These are phyloP conservation scores for Vigna reflexopilosa DNA, from an alignment of 306 rosid genomes.

Conservation along the genomic window DNA sequence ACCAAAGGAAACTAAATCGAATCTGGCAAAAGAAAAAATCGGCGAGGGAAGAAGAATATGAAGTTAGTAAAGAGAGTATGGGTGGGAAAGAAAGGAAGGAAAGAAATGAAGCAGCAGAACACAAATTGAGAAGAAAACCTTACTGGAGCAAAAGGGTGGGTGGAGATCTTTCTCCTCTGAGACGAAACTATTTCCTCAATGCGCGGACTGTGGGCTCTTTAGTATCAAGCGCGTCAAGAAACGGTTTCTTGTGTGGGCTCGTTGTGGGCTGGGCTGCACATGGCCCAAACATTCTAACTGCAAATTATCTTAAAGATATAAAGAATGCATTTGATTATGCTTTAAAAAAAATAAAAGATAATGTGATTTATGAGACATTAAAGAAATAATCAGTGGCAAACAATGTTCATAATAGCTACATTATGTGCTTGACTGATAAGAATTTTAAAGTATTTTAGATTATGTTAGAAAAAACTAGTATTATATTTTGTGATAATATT, in stretches of 20 bases:
- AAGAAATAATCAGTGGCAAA: too few relatives aligned
- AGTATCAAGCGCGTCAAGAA: background rate
- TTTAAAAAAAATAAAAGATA: too few relatives aligned
- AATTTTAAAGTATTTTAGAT: too few relatives aligned
- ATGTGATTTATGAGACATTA: too few relatives aligned
- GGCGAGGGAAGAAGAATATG: background rate
- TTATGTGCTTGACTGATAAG: too few relatives aligned
- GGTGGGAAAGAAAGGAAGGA: background rate
- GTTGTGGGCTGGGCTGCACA: background rate
- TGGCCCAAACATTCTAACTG: background rate
- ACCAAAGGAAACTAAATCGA: background rate
- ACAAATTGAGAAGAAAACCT: constrained; percentile 8
- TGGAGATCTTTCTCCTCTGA: background rate
- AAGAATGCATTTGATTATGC: too few relatives aligned
- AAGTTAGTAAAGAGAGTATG: background rate
- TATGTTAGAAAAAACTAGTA: too few relatives aligned
- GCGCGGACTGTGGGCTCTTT: background rate
- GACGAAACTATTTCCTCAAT: background rate
- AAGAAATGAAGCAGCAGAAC: background rate
- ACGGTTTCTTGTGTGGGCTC: background rate
- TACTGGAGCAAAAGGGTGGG: background rate
- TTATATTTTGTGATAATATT: too few relatives aligned
- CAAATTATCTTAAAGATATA: too few relatives aligned
- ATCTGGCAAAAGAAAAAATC: background rate
- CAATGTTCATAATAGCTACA: too few relatives aligned